Evolutionary conservation across 2,329 filamentous ascomycete species (phyloP).

Genomic region (Penicillium sp.): DNA sequence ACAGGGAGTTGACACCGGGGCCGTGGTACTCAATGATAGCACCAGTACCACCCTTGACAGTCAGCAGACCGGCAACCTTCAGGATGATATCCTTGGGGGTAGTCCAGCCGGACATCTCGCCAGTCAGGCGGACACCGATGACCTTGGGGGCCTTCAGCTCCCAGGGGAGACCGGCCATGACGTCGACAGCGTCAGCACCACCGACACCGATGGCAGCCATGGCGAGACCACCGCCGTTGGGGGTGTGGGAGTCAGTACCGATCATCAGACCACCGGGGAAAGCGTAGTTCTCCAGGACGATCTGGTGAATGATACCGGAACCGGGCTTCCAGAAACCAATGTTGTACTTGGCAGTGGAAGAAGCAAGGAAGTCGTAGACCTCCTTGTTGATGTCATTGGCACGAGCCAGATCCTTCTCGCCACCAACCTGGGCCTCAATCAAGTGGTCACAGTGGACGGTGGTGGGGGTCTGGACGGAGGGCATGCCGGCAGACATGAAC

Average conservation of each 20-base stretch:
- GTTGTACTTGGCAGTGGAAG: constrained; percentile 97
- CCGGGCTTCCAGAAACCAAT: constrained; percentile 99
- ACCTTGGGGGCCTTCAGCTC: constrained; percentile 93
- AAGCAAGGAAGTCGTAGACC: constrained; percentile 94
- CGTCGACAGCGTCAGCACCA: constrained; percentile 94
- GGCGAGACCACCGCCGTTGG: constrained; percentile 87
- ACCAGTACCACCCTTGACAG: constrained; percentile 88
- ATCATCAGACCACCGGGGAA: constrained; percentile 98
- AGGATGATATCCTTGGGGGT: constrained; percentile 95
- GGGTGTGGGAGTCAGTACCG: constrained; percentile 95
- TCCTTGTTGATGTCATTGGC: constrained; percentile 96
- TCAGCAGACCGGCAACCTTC: constrained; percentile 79
- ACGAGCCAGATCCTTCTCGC: constrained; percentile 85
- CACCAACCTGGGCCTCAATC: constrained; percentile 95
- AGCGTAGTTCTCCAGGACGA: constrained; percentile 96
- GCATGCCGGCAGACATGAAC: constrained; percentile 99
- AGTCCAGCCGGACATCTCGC: constrained; percentile 82
- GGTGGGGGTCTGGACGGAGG: constrained; percentile 84
- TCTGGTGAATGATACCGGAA: constrained; percentile 99
- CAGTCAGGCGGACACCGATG: constrained; percentile 39
- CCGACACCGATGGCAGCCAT: constrained; percentile 97
- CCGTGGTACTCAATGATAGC: constrained; percentile 94
- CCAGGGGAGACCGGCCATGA: constrained; percentile 93
- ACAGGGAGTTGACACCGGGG: constrained; percentile 80
- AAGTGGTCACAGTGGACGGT: constrained; percentile 99